Evolutionary conservation across 2,329 filamentous ascomycete species (phyloP), one percentile per base, ranked within the genome.

Genomic region (Hypoxylon rubiginosum): DNA sequence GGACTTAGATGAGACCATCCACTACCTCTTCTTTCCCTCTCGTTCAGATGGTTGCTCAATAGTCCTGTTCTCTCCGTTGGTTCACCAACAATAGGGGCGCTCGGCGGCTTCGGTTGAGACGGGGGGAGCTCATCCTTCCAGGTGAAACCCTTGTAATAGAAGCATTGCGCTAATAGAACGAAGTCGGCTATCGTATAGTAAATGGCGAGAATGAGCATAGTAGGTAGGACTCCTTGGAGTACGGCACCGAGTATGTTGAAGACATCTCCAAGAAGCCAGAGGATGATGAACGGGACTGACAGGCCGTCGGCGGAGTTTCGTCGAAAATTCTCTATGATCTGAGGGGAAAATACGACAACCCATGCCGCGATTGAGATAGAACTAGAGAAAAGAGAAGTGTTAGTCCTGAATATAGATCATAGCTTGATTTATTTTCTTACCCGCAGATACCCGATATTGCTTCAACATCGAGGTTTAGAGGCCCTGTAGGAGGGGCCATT

Each of bases 311-410:
- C 93, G 43, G 92, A 97, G 71, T 88, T 84, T 60, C 94, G 88
- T 68, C 90, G 90, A 82, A 97, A 97, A 77, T 97, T 97, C 76
- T 97, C 93, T 73, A 97, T 91, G 73, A 99, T 97, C 74, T 99
- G 96, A 1, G 96, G 96, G 0, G 93, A 96, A 82, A 97, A 99
- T 62, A 99, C 96, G 36, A 98, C 93, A 62, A 98, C 92, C 96
- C 96, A 97, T 78, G 94, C 97, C 54, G 94, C 94, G 77, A 99
- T 97, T 49, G 93, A 97, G 72, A 99, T 94, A 8, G 94, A 97
- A 36, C 94, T 93, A 64, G 50, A 73, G 32, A 28, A 48, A 30
- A 13, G 45, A 67, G 55, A 64, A 56, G n/a, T 50, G 59, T 64
- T 13, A 66, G 69, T 13, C 30, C 28, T 46, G 10, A 24, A 13